phyloP scores from a whole-genome alignment of 2,329 filamentous ascomycete species.

The Apiospora aurea region DNA sequence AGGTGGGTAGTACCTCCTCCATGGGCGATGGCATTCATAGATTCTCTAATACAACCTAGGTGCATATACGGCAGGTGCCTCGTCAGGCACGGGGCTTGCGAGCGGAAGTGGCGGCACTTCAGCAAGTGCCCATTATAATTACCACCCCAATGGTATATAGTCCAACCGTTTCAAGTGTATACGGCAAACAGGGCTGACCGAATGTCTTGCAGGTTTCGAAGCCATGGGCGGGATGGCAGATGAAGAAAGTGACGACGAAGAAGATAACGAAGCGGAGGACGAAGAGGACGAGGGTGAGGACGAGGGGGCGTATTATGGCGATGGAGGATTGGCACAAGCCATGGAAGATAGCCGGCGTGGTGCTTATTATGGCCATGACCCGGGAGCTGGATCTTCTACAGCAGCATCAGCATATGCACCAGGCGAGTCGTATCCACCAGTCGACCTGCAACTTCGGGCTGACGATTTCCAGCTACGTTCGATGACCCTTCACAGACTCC shows the following conservation, averaged over 20 bases:
- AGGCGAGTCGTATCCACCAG: not conserved
- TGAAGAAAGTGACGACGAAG: not conserved
- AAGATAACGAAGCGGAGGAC: not conserved
- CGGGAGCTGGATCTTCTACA: not conserved
- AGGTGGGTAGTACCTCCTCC: not conserved
- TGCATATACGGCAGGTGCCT: not conserved
- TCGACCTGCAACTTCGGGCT: not conserved
- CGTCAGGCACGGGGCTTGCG: not conserved
- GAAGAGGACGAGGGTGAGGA: not conserved
- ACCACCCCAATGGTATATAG: not conserved
- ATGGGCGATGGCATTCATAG: not conserved
- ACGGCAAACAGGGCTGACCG: not conserved
- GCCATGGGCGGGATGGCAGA: not conserved
- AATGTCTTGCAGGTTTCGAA: not conserved
- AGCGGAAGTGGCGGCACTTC: not conserved
- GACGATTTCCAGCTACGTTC: not conserved
- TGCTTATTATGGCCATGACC: constrained; percentile 2
- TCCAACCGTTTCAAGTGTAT: too few species aligned
- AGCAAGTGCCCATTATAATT: not conserved
- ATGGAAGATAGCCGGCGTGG: not conserved
- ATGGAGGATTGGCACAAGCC: not conserved
- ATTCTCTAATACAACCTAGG: not conserved
- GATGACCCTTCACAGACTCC: not conserved
- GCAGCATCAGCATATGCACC: not conserved
- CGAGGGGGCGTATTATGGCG: not conserved